These are phyloP conservation scores for Sanghuangporus baumii DNA, from an alignment of 1,284 basidiomycete genomes.

Conservation along the genomic window DNA sequence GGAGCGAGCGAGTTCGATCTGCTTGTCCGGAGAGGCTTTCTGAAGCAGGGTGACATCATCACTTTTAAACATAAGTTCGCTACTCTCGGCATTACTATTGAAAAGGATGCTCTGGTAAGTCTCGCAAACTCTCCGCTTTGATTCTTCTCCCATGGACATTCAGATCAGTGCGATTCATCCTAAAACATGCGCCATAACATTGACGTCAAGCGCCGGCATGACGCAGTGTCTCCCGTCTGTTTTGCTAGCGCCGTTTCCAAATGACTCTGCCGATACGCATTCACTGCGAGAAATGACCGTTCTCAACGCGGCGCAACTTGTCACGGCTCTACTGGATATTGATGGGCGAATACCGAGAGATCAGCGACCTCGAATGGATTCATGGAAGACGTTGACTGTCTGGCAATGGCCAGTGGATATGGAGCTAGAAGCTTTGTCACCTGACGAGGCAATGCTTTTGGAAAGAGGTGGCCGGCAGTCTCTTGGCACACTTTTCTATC, in stretches of 20 bases:
- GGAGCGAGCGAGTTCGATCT: constrained; percentile 30
- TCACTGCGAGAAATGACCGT: constrained; percentile 8
- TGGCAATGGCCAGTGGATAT: constrained; percentile 8
- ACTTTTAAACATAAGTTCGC: constrained; percentile 43
- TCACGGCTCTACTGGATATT: constrained; percentile 7
- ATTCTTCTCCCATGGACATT: neutral
- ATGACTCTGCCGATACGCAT: neutral
- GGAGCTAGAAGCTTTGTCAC: neutral
- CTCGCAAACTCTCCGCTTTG: neutral
- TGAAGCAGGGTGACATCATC: constrained; percentile 48
- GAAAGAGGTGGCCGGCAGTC: constrained; percentile 11
- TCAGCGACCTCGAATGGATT: neutral
- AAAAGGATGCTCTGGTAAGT: constrained; percentile 48
- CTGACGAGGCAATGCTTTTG: constrained; percentile 7
- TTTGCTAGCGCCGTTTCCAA: constrained; percentile 28
- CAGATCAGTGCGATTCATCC: constrained; percentile 43
- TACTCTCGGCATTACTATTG: constrained; percentile 31
- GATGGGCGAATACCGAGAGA: constrained; percentile 11
- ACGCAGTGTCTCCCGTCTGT: constrained; percentile 31
- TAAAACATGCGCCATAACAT: constrained; percentile 34
- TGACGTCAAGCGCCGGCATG: constrained; percentile 36
- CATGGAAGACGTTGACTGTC: constrained; percentile 4
- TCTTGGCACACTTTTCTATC: constrained; percentile 14
- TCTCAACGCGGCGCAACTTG: neutral
- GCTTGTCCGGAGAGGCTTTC: constrained; percentile 32